Evolutionary conservation across 2,329 filamentous ascomycete genomes (phyloP), one percentile per base, ranked within the genome.

Genomic region (Colletotrichum sp.): DNA sequence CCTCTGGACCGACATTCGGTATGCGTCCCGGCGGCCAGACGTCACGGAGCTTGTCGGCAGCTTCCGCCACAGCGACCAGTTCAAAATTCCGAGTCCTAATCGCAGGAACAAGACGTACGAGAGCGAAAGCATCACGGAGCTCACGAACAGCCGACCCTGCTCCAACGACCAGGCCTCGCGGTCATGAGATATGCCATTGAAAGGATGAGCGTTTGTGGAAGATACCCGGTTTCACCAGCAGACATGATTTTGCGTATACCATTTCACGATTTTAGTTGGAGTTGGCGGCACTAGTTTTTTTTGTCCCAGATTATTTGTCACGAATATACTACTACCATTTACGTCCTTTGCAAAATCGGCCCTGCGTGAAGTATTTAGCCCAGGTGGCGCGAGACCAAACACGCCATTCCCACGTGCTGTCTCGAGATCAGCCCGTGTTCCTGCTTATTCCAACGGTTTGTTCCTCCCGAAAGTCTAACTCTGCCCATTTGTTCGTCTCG

Each of bases 101-200:
- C 68, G 67, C 57, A 69, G 36, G 55, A 64, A 55, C 28, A 85
- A 87, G 78, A 81, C 81, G 32, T 85, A 86, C 69, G 89, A 89
- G 76, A 89, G 83, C 65, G 89, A 90, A 77, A 90, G 88, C 79
- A 88, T 88, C 82, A 89, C 87, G 16, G 89, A 89, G 78, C 81
- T 91, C 28, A 86, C 88, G 6, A 83, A 83, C 59, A 84, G 82
- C 63, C 81, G 84, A 26, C 82, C 85, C 1, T 81, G 78, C 55
- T 87, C 85, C 2, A 83, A 87, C 28, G 84, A 85, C 10, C 75
- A 71, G 39, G 15, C 36, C 24, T 30, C 24, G 36, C 39, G 26
- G 24, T 18, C 24, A 49, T 67, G 34, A 28, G 64, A 28, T 24
- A 49, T 28, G 30, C 28, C 16, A 57, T 36, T 71, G 44, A 21